Percentiles rank a stretch among this genome's conserved stretches.
These are phyloP conservation scores for Elsinoe australis DNA, from an alignment of 2,329 filamentous ascomycete genomes.

Conservation along the genomic window DNA sequence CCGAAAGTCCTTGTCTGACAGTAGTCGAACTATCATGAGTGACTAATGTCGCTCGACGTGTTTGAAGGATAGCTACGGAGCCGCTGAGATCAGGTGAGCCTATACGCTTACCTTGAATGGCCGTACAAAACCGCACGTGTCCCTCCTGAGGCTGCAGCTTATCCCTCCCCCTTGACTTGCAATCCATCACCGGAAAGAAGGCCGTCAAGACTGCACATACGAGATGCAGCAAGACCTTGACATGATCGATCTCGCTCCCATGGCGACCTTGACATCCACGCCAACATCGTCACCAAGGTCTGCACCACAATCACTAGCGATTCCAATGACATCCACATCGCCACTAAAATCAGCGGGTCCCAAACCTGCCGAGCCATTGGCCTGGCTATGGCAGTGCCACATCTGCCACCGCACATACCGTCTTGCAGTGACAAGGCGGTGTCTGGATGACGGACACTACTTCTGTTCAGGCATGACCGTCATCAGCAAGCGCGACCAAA, in stretches of 20 bases:
- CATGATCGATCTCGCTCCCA: not conserved
- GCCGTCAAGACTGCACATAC: no score
- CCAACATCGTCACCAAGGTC: not conserved
- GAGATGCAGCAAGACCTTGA: slow-evolving; percentile 1
- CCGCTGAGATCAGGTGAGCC: not conserved
- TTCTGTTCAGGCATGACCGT: slow-evolving; percentile 44
- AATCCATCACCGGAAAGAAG: no score
- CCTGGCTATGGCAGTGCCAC: slow-evolving; percentile 50
- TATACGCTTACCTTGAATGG: not conserved
- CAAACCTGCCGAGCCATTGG: slow-evolving; percentile 30
- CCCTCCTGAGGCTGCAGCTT: not conserved
- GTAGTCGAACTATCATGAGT: not conserved
- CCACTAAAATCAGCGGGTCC: not conserved
- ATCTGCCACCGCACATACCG: slow-evolving; percentile 42
- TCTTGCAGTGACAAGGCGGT: slow-evolving; percentile 45
- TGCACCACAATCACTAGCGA: not conserved
- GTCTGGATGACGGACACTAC: slow-evolving; percentile 47
- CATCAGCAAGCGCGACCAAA: slow-evolving; percentile 30
- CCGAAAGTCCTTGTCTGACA: not conserved
- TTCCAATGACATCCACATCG: not conserved
- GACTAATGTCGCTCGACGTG: not conserved
- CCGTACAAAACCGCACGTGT: not conserved
- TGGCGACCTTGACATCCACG: not conserved
- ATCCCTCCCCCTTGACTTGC: not conserved
- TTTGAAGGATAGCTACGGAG: not conserved